Evolutionary conservation across 164 flowering plant species (phyloP).

Genomic region (Buxus sempervirens): DNA sequence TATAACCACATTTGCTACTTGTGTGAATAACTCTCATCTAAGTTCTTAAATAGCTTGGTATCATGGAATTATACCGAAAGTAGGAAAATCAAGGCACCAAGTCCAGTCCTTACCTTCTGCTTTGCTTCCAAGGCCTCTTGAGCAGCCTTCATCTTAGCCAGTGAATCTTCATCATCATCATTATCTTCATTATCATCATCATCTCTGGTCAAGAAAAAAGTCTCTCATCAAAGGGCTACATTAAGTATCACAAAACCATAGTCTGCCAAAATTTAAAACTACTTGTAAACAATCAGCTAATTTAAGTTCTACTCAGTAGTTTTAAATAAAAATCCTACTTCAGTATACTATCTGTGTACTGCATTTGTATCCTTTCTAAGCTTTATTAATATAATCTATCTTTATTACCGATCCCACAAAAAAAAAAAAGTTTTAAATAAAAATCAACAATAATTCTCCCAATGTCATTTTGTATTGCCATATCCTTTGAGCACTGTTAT

Average conservation of each 20-base stretch:
- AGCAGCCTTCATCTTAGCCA: constrained; percentile 81
- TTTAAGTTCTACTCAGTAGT: too few species aligned
- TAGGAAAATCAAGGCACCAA: background rate
- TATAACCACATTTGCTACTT: too few species aligned
- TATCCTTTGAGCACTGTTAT: too few species aligned
- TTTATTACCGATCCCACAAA: too few species aligned
- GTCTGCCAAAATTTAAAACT: background rate
- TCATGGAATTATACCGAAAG: background rate
- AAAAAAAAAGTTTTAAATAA: too few species aligned
- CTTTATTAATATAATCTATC: too few species aligned
- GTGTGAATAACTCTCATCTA: background rate
- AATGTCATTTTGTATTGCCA: too few species aligned
- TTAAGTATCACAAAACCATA: background rate
- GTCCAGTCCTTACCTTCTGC: constrained; percentile 48
- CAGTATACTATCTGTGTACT: too few species aligned
- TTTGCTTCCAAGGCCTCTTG: constrained; percentile 75
- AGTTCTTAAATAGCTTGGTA: constrained; percentile 1
- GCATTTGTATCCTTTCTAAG: too few species aligned
- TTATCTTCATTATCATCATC: constrained; percentile 2
- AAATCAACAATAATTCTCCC: too few species aligned
- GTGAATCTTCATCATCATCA: constrained; percentile 45
- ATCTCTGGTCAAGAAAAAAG: constrained; percentile 41
- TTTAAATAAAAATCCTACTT: too few species aligned
- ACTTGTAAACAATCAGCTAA: background rate
- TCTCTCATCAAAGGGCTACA: constrained; percentile 7